Evolutionary conservation across 2,329 filamentous ascomycete genomes (phyloP).

Genomic region (Cladophialophora carrionii): DNA sequence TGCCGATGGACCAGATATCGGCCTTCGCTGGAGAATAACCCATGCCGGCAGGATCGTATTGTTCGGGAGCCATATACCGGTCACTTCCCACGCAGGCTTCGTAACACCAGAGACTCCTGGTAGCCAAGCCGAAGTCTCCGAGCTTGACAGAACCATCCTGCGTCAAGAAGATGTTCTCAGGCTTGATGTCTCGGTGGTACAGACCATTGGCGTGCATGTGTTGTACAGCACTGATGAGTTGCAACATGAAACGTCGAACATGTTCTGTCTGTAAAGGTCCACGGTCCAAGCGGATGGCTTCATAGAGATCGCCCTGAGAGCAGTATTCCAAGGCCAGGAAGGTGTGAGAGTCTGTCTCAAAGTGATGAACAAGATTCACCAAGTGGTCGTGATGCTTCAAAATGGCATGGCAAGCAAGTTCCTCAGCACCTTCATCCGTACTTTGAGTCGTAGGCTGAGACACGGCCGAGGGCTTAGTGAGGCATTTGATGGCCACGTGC

Average conservation of each 20-base stretch:
- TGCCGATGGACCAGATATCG: constrained; percentile 95
- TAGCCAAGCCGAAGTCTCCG: constrained; percentile 93
- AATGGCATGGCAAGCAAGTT: constrained; percentile 71
- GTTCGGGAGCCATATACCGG: constrained; percentile 98
- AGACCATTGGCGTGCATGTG: constrained; percentile 90
- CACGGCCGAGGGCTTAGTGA: constrained; percentile 69
- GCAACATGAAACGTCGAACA: constrained; percentile 94
- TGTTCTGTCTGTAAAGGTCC: constrained; percentile 94
- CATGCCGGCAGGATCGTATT: constrained; percentile 83
- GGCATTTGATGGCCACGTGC: constrained; percentile 91
- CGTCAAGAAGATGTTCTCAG: constrained; percentile 96
- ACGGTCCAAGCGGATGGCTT: constrained; percentile 86
- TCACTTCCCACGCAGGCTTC: constrained; percentile 96
- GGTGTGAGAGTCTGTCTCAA: constrained; percentile 86
- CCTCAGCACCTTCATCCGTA: constrained; percentile 62
- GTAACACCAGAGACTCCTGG: constrained; percentile 83
- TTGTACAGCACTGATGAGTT: constrained; percentile 85
- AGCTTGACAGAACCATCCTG: constrained; percentile 89
- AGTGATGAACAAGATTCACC: constrained; percentile 87
- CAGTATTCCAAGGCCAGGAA: constrained; percentile 97
- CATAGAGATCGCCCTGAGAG: constrained; percentile 91
- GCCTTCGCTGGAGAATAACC: constrained; percentile 93
- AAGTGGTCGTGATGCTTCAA: constrained; percentile 85
- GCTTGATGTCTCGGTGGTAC: constrained; percentile 98
- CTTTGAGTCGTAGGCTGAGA: constrained; percentile 54